phyloP scores from a whole-genome alignment of 805 yeast species.

The Cyberlindnera bimundalis region DNA sequence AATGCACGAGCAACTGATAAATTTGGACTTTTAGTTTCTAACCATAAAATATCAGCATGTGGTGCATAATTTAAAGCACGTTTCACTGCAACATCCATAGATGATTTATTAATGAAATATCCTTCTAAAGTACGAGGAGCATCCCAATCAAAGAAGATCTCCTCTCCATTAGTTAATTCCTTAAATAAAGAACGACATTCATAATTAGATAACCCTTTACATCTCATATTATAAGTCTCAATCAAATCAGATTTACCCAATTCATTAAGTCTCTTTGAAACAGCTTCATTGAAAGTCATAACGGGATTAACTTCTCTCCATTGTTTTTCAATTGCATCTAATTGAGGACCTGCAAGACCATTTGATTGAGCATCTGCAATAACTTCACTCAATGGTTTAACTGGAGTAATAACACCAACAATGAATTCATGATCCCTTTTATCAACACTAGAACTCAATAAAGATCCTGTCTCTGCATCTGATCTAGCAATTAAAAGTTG shows the following conservation, averaged over 20 bases:
- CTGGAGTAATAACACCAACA: slow-evolving; percentile 40
- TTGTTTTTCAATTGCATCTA: slow-evolving; percentile 39
- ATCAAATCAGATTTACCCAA: slow-evolving; percentile 29
- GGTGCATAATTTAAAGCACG: slow-evolving; percentile 55
- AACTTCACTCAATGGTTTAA: slow-evolving; percentile 43
- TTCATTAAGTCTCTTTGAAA: slow-evolving; percentile 25
- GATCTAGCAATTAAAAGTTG: slow-evolving; percentile 59
- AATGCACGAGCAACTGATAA: slow-evolving; percentile 42
- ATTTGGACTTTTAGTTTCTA: slow-evolving; percentile 60
- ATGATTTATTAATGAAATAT: slow-evolving; percentile 44
- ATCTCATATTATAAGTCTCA: slow-evolving; percentile 24
- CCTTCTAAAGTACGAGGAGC: slow-evolving; percentile 59
- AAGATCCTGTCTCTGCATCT: slow-evolving; percentile 53
- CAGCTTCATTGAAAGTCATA: slow-evolving; percentile 50
- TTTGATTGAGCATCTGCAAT: slow-evolving; percentile 39
- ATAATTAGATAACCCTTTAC: slow-evolving; percentile 14
- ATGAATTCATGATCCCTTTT: slow-evolving; percentile 55
- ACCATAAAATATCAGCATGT: slow-evolving; percentile 57
- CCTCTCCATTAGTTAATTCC: slow-evolving; percentile 30
- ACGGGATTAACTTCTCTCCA: slow-evolving; percentile 45
- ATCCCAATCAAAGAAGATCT: slow-evolving; percentile 52
- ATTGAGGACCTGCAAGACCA: slow-evolving; percentile 35
- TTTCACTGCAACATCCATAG: slow-evolving; percentile 52
- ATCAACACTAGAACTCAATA: slow-evolving; percentile 50
- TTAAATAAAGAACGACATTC: slow-evolving; percentile 21